These are phyloP conservation scores for Pseudopyrenochaeta lycopersici DNA, from an alignment of 2,329 filamentous ascomycete genomes.

Conservation along the genomic window DNA sequence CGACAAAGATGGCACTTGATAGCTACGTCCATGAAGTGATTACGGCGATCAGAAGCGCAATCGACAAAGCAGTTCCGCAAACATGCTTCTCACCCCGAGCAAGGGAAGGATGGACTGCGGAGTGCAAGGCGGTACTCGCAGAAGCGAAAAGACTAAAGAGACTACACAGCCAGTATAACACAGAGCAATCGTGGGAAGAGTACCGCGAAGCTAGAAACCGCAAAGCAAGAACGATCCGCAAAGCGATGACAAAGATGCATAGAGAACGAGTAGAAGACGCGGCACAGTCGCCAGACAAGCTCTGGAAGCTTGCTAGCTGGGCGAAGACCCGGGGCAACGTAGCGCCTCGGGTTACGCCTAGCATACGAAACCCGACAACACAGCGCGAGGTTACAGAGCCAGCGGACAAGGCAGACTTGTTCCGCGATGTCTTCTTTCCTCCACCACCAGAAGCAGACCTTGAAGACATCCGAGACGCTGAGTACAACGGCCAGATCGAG, in stretches of 20 bases:
- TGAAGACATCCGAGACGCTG: constrained; percentile 19
- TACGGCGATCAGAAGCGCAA: constrained; percentile 10
- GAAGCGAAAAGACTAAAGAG: constrained; percentile 21
- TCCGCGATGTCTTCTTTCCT: constrained; percentile 27
- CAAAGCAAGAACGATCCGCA: constrained; percentile 31
- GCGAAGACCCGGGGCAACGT: constrained; percentile 26
- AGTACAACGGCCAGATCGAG: constrained; percentile 23
- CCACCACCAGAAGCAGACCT: constrained; percentile 18
- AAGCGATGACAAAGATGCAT: constrained; percentile 21
- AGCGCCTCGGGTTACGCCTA: constrained; percentile 7
- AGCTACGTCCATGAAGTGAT: constrained; percentile 13
- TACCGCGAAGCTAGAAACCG: constrained; percentile 26
- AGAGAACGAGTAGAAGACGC: constrained; percentile 32
- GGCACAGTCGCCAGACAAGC: constrained; percentile 19
- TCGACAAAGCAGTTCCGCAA: constrained; percentile 12
- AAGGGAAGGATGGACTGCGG: constrained; percentile 13
- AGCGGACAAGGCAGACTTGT: constrained; percentile 17
- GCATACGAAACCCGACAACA: constrained; percentile 18
- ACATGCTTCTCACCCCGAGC: neutral
- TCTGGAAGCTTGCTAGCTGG: constrained; percentile 37
- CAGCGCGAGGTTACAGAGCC: constrained; percentile 9
- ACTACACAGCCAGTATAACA: constrained; percentile 5
- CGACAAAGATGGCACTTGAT: constrained; percentile 15
- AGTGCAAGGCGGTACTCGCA: constrained; percentile 15
- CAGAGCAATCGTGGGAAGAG: constrained; percentile 17